Evolutionary conservation across 306 rosid species (phyloP).

Genomic region (Quercus mongolica): DNA sequence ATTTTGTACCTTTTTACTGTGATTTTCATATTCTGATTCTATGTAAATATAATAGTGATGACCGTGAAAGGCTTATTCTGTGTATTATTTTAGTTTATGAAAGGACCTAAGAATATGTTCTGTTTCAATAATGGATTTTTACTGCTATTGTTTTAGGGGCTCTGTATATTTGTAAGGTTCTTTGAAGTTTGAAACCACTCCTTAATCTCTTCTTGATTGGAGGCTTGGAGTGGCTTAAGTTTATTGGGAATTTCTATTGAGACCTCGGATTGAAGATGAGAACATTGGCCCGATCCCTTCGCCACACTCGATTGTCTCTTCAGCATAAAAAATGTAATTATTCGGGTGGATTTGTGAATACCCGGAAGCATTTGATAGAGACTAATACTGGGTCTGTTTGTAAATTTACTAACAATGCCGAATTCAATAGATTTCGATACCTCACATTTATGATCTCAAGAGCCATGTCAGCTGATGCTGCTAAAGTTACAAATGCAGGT

Average conservation of each 20-base stretch:
- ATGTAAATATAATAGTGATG: not conserved
- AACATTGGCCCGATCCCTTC: constrained; percentile 44
- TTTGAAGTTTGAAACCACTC: not conserved
- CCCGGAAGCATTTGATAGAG: constrained; percentile 27
- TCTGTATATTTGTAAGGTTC: not conserved
- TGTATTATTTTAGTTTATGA: not conserved
- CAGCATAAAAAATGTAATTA: constrained; percentile 30
- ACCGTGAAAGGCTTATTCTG: not conserved
- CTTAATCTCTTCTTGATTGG: constrained; percentile 18
- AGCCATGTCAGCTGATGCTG: constrained; percentile 48
- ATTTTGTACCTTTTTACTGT: constrained; percentile 5
- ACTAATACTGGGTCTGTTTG: constrained; percentile 30
- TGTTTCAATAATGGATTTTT: constrained; percentile 9
- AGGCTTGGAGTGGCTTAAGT: constrained; percentile 8
- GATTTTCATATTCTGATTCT: not conserved
- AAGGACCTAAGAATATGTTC: not conserved
- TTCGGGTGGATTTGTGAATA: constrained; percentile 26
- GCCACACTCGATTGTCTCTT: constrained; percentile 35
- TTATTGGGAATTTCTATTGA: not conserved
- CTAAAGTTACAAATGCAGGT: constrained; percentile 61
- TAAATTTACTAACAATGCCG: constrained; percentile 29
- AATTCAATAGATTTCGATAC: constrained; percentile 20
- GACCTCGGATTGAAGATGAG: constrained; percentile 55
- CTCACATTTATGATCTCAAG: constrained; percentile 36
- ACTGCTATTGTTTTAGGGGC: constrained; percentile 37